Base-by-base conservation (phyloP, 2,329 filamentous ascomycete species). In the Apiospora rasikravindrae region DNA sequence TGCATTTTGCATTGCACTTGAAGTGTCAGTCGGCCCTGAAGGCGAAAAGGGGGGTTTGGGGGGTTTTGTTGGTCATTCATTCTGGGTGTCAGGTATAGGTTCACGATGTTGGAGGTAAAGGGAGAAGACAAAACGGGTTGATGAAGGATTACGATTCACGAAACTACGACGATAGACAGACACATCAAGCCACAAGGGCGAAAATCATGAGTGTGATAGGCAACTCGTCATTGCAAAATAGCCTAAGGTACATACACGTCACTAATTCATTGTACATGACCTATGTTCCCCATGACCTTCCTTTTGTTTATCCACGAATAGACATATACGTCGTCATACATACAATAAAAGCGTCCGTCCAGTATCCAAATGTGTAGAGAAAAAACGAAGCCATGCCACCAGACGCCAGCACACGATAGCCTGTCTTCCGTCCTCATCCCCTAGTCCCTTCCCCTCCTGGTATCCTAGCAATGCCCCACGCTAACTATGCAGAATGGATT, bases 111-210 rank as follows among this genome's bases (percentile, higher is more conserved):
- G n/a, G 33, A 64, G 10, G 22, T 40, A 64, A 3, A 3, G 13
- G 19, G 29, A 37, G 22, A 64, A 37, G 14, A 37, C 29, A 22
- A 40, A 64, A 40, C 11, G 33, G n/a, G 57, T 61, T 64, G 57
- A 40, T 64, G 33, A n/a, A 64, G 57, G 57, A 40, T 14, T 64
- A 64, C 33, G 57, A 64, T 64, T 64, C 19, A 64, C 33, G 57
- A 40, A 61, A 22, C 29, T 22, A 61, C 29, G 29, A 37, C 14
- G 26, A 33, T 19, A 37, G 11, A 53, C 24, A 53, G 51, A 37
- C 10, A 4, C 29, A 33, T n/a, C n/a, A 37, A 7, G 53, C 11
- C 53, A 33, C 19, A 22, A 22, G 26, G 33, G 33, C 33, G 19
- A 37, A 37, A 19, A 37, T 61, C 51, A 57, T 33, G 53, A 61